Evolutionary conservation across 768 basidiomycete genomes (phyloP).

Genomic region (Mycena vulgaris): DNA sequence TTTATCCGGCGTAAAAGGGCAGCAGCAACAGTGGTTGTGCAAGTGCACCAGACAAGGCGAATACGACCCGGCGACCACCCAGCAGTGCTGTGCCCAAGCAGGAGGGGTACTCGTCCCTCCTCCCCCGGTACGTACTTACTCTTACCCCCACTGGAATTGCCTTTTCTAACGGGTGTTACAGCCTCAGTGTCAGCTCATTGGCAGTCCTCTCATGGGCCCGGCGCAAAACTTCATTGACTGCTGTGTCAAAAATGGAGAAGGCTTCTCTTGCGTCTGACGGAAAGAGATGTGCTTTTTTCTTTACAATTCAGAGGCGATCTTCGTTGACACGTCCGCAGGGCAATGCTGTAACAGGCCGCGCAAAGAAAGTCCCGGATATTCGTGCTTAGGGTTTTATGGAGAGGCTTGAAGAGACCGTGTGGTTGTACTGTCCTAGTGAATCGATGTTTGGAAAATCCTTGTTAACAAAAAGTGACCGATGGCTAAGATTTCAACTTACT

Average conservation of each 20-base stretch:
- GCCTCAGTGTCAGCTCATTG: conserved; percentile 15
- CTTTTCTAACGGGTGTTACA: neutral
- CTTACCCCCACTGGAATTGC: too few species aligned
- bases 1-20: conserved; percentile 7
- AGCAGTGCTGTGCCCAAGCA: too few species aligned
- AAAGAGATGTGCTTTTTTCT: too few species aligned
- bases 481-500: too few species aligned
- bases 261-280: conserved; percentile 3
- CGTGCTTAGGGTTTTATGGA: conserved; percentile 15
- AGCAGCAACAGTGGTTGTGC: conserved; percentile 14
- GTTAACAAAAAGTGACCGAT: too few species aligned
- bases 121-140: too few species aligned
- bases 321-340: conserved; percentile 11
- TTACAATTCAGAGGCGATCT: neutral
- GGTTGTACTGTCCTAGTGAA: neutral
- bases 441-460: too few species aligned
- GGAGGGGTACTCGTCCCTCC: too few species aligned
- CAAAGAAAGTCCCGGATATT: conserved; percentile 1
- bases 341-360: conserved; percentile 5
- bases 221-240: conserved; percentile 21
- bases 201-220: conserved; percentile 16
- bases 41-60: neutral
- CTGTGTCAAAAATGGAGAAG: conserved; percentile 1
- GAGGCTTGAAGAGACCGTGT: conserved; percentile 2
- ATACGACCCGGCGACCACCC: too few species aligned